Evolutionary conservation across 2,329 filamentous ascomycete genomes (phyloP).

Genomic region (Cladosporium cucumerinum): DNA sequence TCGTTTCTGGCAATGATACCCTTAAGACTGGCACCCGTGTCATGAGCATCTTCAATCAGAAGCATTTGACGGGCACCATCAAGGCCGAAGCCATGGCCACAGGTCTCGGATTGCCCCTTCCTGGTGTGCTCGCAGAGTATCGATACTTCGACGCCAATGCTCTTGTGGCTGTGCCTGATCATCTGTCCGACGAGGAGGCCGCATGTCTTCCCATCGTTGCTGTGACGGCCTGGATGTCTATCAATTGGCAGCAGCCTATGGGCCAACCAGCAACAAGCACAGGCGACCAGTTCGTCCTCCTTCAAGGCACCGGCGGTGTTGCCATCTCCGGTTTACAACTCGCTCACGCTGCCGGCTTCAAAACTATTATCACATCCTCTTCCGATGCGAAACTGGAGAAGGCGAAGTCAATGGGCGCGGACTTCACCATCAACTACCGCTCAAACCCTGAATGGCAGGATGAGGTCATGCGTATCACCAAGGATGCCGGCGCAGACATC

Average conservation of each 20-base stretch:
- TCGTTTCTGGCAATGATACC: conserved; percentile 49
- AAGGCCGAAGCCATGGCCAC: conserved; percentile 52
- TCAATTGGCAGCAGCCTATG: conserved; percentile 58
- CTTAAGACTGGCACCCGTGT: conserved; percentile 63
- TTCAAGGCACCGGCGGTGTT: conserved; percentile 46
- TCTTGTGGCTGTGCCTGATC: conserved; percentile 55
- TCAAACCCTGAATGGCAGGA: conserved; percentile 57
- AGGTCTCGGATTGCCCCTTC: conserved; percentile 59
- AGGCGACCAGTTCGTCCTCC: conserved; percentile 34
- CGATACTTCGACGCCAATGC: conserved; percentile 57
- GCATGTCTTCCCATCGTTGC: conserved; percentile 59
- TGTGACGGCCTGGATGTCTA: conserved; percentile 63
- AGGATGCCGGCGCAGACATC: conserved; percentile 44
- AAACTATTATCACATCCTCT: conserved; percentile 58
- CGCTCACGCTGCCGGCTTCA: conserved; percentile 42
- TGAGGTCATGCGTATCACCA: conserved; percentile 50
- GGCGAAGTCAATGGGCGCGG: conserved; percentile 56
- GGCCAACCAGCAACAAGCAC: conserved; percentile 46
- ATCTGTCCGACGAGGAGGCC: conserved; percentile 59
- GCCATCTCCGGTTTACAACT: conserved; percentile 42
- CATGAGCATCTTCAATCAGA: conserved; percentile 59
- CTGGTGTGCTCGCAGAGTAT: conserved; percentile 57
- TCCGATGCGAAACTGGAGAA: conserved; percentile 53
- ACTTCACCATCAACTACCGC: conserved; percentile 61
- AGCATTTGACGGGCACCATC: conserved; percentile 58